Conservation (phyloP, 2,329 filamentous ascomycete species). For the Penicillium capsulatum region DNA sequence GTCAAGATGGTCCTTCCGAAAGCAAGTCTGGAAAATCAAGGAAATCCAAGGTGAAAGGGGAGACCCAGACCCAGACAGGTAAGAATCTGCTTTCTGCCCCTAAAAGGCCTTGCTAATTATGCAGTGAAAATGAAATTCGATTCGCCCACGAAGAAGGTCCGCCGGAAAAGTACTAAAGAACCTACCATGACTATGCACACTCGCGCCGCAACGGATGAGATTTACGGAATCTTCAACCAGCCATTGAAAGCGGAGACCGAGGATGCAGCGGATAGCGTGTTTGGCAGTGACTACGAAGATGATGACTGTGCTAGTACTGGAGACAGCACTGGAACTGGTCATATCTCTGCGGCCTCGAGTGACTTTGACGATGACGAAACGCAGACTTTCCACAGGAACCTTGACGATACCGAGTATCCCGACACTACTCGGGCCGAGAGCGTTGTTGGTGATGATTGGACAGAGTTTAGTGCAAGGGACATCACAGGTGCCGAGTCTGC, state of each 20-base stretch:
- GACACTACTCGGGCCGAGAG: constrained; percentile 50
- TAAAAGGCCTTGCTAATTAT: neutral
- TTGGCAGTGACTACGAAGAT: constrained; percentile 61
- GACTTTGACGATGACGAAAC: constrained; percentile 62
- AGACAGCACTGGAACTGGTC: constrained; percentile 77
- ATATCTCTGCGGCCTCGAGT: constrained; percentile 59
- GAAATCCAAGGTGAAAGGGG: constrained; percentile 72
- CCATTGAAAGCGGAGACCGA: constrained; percentile 57
- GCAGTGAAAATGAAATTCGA: constrained; percentile 91
- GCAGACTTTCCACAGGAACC: constrained; percentile 33
- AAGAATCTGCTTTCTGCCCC: constrained; percentile 32
- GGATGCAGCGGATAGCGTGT: constrained; percentile 60
- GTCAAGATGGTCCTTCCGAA: constrained; percentile 24
- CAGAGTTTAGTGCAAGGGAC: constrained; percentile 74
- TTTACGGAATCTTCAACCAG: constrained; percentile 95
- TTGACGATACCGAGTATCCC: constrained; percentile 44
- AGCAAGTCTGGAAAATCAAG: constrained; percentile 52
- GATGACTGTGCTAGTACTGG: constrained; percentile 78
- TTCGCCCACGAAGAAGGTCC: constrained; percentile 79
- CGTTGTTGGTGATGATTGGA: constrained; percentile 69
- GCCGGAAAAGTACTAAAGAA: constrained; percentile 70
- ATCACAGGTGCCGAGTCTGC: constrained; percentile 48
- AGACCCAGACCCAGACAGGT: constrained; percentile 94
- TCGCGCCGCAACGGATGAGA: constrained; percentile 90
- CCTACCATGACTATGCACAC: constrained; percentile 99